phyloP scores from a whole-genome alignment of 169 alveolate genomes.

The Plasmodium vinckei region DNA sequence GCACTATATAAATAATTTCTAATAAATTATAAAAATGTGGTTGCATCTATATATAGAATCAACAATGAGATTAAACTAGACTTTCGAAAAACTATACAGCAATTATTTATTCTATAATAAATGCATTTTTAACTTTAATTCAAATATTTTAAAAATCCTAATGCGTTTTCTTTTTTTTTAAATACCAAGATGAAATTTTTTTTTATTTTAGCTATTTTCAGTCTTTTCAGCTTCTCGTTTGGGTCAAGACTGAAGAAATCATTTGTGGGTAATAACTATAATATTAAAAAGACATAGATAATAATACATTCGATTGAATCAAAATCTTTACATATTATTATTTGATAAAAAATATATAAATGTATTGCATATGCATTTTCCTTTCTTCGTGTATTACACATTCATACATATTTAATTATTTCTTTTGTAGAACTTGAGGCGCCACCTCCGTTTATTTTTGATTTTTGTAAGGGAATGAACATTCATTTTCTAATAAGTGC shows the following conservation, averaged over 20 bases:
- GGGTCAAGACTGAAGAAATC: background rate
- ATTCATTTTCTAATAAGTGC: constrained; percentile 53
- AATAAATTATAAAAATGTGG: too few species aligned
- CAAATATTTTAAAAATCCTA: too few species aligned
- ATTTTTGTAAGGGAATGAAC: constrained; percentile 35
- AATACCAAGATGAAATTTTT: constrained; percentile 41
- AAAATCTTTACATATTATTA: background rate
- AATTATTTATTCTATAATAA: too few species aligned
- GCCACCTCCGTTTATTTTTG: background rate
- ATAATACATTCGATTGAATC: background rate
- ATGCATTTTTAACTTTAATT: too few species aligned
- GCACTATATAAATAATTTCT: too few species aligned
- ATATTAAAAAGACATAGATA: constrained; percentile 1
- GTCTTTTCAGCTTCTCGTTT: constrained; percentile 21
- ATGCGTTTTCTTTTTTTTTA: constrained; percentile 17
- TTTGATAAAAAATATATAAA: background rate
- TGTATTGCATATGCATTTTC: background rate
- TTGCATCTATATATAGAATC: too few species aligned
- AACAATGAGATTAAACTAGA: too few species aligned
- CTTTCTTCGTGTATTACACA: background rate
- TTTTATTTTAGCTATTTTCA: constrained; percentile 15
- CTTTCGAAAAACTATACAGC: background rate
- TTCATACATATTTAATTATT: background rate
- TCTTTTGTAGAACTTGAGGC: constrained; percentile 7
- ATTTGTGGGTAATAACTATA: constrained; percentile 34